Percentiles rank a stretch among this genome's conserved stretches.
phyloP scores from a whole-genome alignment of 305 asterid genomes.

The Fraxinus angustifolia region DNA sequence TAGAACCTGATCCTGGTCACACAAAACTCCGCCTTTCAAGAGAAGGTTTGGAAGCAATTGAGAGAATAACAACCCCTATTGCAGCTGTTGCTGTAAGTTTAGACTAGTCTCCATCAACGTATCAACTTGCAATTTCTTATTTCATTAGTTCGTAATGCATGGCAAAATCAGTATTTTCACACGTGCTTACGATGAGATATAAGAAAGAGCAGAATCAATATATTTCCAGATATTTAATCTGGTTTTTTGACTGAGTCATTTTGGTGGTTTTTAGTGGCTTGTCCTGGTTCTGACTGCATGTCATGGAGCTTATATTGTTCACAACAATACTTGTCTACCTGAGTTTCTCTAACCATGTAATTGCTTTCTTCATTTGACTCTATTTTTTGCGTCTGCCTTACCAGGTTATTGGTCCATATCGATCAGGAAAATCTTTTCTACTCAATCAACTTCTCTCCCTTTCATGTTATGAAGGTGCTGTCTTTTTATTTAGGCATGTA shows the following conservation, averaged over 20 bases:
- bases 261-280: neutral
- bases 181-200: neutral
- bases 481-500: constrained; percentile 1
- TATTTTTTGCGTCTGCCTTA: constrained; percentile 19
- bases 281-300: constrained; percentile 3
- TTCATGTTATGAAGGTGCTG: constrained; percentile 87
- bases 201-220: constrained; percentile 2
- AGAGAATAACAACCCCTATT: constrained; percentile 78
- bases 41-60: constrained; percentile 91
- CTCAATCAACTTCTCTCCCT: constrained; percentile 95
- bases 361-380: constrained; percentile 5
- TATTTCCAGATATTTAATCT: neutral
- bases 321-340: neutral
- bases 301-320: neutral
- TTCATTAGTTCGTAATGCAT: neutral
- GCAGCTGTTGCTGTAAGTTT: constrained; percentile 93
- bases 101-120: constrained; percentile 15
- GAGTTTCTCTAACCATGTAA: neutral
- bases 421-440: constrained; percentile 95
- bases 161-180: neutral
- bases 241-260: neutral
- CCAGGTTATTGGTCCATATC: constrained; percentile 98
- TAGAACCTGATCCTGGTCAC: constrained; percentile 98
- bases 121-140: constrained; percentile 2
- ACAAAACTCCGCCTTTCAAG: constrained; percentile 88